Evolutionary conservation across 768 basidiomycete genomes (phyloP).

Genomic region (Mycena floridula): DNA sequence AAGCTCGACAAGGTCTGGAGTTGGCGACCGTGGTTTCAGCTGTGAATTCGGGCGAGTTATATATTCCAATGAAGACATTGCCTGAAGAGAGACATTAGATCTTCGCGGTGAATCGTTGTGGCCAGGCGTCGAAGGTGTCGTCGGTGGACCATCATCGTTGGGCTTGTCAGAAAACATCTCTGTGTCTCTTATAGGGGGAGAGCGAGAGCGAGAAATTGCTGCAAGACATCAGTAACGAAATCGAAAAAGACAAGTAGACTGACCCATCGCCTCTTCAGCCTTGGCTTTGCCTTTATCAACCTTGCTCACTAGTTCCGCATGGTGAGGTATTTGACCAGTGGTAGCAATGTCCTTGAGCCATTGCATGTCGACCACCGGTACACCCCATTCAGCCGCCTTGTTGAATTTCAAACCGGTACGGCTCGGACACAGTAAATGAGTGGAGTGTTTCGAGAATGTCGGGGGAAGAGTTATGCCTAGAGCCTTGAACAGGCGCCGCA

Average conservation of each 20-base stretch:
- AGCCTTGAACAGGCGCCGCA: slow-evolving; percentile 59
- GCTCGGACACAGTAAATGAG: slow-evolving; percentile 77
- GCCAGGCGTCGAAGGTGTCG: too few species aligned
- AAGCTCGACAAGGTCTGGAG: too few species aligned
- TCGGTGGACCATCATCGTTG: too few species aligned
- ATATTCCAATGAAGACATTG: slow-evolving; percentile 13
- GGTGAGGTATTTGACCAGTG: slow-evolving; percentile 29
- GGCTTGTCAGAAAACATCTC: too few species aligned
- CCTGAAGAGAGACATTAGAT: slow-evolving; percentile 45
- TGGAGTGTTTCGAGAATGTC: slow-evolving; percentile 47
- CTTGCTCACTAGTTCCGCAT: slow-evolving; percentile 1
- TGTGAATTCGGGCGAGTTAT: neutral
- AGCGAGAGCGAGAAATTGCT: slow-evolving; percentile 1
- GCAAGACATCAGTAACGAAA: neutral
- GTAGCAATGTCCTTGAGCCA: slow-evolving; percentile 64
- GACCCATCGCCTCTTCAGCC: neutral
- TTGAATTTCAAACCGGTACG: slow-evolving; percentile 68
- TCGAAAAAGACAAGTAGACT: neutral
- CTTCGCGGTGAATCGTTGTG: slow-evolving; percentile 11
- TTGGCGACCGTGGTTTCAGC: too few species aligned
- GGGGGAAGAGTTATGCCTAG: slow-evolving; percentile 41
- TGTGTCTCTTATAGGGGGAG: slow-evolving; percentile 11
- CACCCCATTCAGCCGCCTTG: slow-evolving; percentile 74
- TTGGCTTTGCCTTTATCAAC: neutral
- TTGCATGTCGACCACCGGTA: slow-evolving; percentile 60